These are phyloP conservation scores for Trichocladium antarcticum DNA, from an alignment of 495 filamentous ascomycete genomes.

Conservation along the genomic window DNA sequence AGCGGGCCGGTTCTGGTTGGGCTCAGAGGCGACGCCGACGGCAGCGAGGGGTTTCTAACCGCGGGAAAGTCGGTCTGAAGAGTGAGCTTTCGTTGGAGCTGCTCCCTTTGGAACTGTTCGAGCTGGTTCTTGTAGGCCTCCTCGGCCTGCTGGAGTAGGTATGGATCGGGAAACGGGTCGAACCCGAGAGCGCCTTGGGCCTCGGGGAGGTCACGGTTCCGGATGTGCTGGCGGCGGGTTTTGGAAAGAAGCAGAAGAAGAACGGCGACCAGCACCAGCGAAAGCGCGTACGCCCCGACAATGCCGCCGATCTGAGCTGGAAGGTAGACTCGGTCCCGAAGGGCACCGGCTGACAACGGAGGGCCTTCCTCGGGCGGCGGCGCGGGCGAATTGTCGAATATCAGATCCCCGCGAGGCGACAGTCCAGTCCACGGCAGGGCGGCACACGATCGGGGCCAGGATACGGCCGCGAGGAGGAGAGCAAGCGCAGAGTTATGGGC, in stretches of 20 bases:
- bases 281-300: slow-evolving; percentile 65
- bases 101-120: slow-evolving; percentile 3
- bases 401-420: slow-evolving; percentile 29
- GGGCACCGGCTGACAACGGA: slow-evolving; percentile 42
- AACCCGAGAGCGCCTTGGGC: slow-evolving; percentile 11
- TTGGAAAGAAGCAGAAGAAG: slow-evolving; percentile 47
- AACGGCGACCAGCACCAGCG: slow-evolving; percentile 54
- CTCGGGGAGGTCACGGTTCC: slow-evolving; percentile 22
- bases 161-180: slow-evolving; percentile 23
- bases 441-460: slow-evolving; percentile 24
- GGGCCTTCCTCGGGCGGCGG: slow-evolving; percentile 49
- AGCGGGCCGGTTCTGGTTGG: slow-evolving; percentile 26
- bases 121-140: slow-evolving; percentile 23
- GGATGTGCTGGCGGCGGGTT: slow-evolving; percentile 32
- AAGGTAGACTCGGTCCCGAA: slow-evolving; percentile 50
- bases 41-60: slow-evolving; percentile 39
- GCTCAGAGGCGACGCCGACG: slow-evolving; percentile 15
- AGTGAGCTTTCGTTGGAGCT: slow-evolving; percentile 6
- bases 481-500: slow-evolving; percentile 24
- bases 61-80: slow-evolving; percentile 19
- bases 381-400: slow-evolving; percentile 46
- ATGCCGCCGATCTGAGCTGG: slow-evolving; percentile 70
- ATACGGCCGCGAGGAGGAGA: slow-evolving; percentile 26
- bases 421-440: slow-evolving; percentile 19
- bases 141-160: slow-evolving; percentile 29